Evolutionary conservation across 495 filamentous ascomycete genomes (phyloP).

Genomic region (Daldinia decipiens): DNA sequence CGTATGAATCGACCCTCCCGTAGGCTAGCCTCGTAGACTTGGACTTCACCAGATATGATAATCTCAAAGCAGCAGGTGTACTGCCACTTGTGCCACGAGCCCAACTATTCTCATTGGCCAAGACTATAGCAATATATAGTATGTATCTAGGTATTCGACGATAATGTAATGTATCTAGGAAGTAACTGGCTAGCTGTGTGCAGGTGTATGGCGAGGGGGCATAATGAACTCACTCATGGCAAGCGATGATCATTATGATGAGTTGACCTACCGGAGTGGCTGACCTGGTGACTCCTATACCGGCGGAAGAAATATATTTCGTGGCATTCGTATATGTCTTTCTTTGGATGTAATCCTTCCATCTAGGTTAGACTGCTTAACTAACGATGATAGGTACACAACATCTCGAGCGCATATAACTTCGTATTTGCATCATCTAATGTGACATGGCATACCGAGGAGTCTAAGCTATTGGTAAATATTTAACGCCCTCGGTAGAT

Average conservation of each 20-base stretch:
- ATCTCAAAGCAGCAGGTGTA: constrained; percentile 8
- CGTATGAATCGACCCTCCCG: constrained; percentile 30
- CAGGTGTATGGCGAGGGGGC: constrained; percentile 1
- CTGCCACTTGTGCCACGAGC: constrained; percentile 9
- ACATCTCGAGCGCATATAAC: constrained; percentile 15
- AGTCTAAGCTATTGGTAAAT: background rate
- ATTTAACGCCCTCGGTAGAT: background rate
- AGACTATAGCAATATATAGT: background rate
- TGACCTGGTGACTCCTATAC: background rate
- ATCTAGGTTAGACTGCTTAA: background rate
- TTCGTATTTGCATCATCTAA: constrained; percentile 21
- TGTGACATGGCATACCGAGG: background rate
- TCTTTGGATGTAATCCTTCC: background rate
- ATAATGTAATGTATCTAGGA: constrained; percentile 24
- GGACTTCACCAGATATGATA: constrained; percentile 32
- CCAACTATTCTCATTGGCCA: constrained; percentile 8
- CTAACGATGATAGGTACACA: constrained; percentile 18
- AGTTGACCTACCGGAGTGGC: constrained; percentile 8
- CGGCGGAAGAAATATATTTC: background rate
- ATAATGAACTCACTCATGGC: constrained; percentile 1
- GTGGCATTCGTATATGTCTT: background rate
- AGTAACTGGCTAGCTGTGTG: constrained; percentile 9
- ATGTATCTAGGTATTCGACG: constrained; percentile 30
- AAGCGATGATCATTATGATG: constrained; percentile 5
- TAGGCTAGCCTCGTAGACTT: constrained; percentile 20